These are phyloP conservation scores for Dioscorea cayenensis DNA, from an alignment of 116 monocot genomes.

Conservation along the genomic window DNA sequence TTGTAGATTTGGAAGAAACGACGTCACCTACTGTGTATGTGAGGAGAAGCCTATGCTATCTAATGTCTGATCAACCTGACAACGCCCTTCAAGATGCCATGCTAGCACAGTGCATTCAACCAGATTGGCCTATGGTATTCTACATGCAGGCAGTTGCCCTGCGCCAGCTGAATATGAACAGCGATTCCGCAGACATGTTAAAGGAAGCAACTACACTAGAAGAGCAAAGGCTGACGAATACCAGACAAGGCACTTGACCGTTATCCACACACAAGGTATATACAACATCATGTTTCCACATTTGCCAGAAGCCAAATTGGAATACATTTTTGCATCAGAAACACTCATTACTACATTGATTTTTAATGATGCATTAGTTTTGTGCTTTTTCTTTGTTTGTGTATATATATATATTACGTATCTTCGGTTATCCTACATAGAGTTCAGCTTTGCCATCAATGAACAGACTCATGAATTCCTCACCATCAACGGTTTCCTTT, in stretches of 20 bases:
- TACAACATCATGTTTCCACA: no score
- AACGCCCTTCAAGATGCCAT: conserved; percentile 83
- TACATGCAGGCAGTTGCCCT: conserved; percentile 93
- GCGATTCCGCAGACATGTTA: conserved; percentile 72
- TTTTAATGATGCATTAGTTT: not conserved
- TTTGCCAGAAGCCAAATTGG: no score
- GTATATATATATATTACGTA: not conserved
- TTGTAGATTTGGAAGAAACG: conserved; percentile 75
- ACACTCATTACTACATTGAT: no score
- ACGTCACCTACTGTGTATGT: conserved; percentile 81
- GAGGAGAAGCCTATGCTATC: conserved; percentile 73
- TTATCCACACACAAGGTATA: not conserved
- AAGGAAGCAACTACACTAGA: conserved; percentile 74
- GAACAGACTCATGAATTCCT: conserved; percentile 99
- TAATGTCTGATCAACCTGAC: conserved; percentile 76
- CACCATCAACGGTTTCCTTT: conserved; percentile 93
- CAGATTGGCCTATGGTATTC: conserved; percentile 91
- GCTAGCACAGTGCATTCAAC: conserved; percentile 80
- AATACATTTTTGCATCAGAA: no score
- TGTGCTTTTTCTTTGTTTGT: not conserved
- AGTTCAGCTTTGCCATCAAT: conserved; percentile 97
- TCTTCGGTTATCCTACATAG: conserved; percentile 46
- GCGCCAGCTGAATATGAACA: conserved; percentile 76
- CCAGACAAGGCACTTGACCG: not conserved
- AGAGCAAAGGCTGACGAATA: conserved; percentile 58